Base-by-base conservation (phyloP, 257 asterid species). In the Gardenia jasminoides region DNA sequence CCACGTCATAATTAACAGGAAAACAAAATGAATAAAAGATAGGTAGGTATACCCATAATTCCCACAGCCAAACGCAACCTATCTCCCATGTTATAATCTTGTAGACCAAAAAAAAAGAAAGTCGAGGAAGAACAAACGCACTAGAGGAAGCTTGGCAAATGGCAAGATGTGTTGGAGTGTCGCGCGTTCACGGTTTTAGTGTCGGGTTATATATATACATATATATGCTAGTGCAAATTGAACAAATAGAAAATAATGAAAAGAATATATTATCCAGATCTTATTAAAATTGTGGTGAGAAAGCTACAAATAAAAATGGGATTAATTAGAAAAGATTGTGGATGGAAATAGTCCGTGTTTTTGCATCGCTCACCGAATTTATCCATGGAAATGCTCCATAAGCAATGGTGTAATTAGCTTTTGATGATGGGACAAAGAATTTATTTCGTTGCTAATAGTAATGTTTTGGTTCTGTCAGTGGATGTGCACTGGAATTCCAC, bases 21-120 rank as follows among this genome's bases (percentile, higher is more conserved):
- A 33, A 43, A 31, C 7, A 64, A 10, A 4, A 36, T 36, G 56
- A 4, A 31, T 24, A 22, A 17, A 4, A 17, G 6, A 24, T 58
- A n/a, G 16, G 41, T 47, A 48, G 33, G 20, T 62, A 19, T 87
- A 90, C 98, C 98, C 85, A 89, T 74, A 58, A 91, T 46, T 85
- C 98, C 98, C 4, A 87, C 87, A 64, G 93, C 91, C 80, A 93
- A 79, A 66, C 92, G 97, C 80, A 93, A 54, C 72, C 78, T 86
- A 78, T 89, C 92, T 69, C 86, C 93, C 97, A 92, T 89, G 64
- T 68, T 81, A 4, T 30, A 64, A 64, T 28, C 41, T 30, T 64
- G 2, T 28, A 26, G 0, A 30, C 1, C 10, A 26, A 30, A n/a
- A n/a, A n/a, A n/a, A n/a, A n/a, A n/a, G n/a, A n/a, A 30, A 28